Conservation (phyloP, 306 rosid genomes). For the Sicyos baderoa region DNA sequence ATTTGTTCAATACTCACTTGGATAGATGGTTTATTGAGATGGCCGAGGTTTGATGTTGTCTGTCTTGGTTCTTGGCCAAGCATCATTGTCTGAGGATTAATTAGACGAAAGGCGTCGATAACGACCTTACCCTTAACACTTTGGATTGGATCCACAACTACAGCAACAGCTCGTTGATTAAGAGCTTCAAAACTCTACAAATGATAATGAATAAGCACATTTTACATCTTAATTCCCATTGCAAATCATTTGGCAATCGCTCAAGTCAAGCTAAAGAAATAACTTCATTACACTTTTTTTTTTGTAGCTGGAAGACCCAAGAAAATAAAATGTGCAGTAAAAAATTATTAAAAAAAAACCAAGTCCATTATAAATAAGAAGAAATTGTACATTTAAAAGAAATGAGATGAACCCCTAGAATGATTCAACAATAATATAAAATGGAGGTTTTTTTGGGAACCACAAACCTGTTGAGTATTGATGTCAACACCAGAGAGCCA, state of each 20-base stretch:
- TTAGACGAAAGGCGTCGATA: conserved; percentile 88
- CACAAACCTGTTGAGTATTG: conserved; percentile 85
- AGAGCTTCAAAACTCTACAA: conserved; percentile 90
- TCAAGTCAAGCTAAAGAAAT: neutral
- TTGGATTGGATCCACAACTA: conserved; percentile 94
- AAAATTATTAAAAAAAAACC: neutral
- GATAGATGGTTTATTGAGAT: conserved; percentile 93
- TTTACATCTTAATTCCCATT: neutral
- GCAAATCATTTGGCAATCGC: neutral
- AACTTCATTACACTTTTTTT: neutral
- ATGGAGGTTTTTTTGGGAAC: neutral
- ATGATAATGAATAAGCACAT: conserved; percentile 20
- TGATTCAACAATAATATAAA: neutral
- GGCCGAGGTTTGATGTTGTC: conserved; percentile 89
- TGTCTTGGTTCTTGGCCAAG: conserved; percentile 94
- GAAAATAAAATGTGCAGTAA: neutral
- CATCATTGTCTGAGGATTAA: conserved; percentile 95
- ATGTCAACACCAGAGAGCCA: conserved; percentile 99
- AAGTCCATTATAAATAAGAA: neutral
- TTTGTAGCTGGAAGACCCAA: neutral
- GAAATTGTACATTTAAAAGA: neutral
- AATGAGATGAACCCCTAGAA: neutral
- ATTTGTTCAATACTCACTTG: conserved; percentile 37
- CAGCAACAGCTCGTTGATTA: conserved; percentile 74
- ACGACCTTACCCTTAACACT: conserved; percentile 95